These are phyloP conservation scores for Nectriaceae sp. DNA, from an alignment of 2,329 filamentous ascomycete genomes.

Conservation along the genomic window DNA sequence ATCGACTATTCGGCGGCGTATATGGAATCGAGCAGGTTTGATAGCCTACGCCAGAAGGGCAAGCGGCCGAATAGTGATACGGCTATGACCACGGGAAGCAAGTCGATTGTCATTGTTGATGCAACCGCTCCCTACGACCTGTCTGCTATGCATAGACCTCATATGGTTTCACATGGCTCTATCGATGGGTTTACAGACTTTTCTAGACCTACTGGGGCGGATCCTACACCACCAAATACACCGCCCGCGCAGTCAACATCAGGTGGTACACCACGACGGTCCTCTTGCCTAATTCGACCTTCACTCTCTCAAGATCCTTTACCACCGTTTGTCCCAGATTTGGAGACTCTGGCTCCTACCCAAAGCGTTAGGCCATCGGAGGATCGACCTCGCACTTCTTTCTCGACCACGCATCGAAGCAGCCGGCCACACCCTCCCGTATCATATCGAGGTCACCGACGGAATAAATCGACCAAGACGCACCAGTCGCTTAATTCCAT, in stretches of 20 bases:
- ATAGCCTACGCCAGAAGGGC: slow-evolving; percentile 34
- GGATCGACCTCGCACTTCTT: slow-evolving; percentile 35
- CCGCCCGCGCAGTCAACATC: slow-evolving; percentile 47
- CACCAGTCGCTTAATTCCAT: slow-evolving; percentile 52
- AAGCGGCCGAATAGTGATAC: slow-evolving; percentile 53
- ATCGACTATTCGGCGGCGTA: slow-evolving; percentile 47
- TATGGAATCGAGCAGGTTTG: slow-evolving; percentile 41
- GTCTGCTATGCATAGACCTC: slow-evolving; percentile 51
- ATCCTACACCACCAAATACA: slow-evolving; percentile 63
- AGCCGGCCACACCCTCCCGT: slow-evolving; percentile 30
- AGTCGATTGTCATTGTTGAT: slow-evolving; percentile 88
- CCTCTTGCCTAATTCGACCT: slow-evolving; percentile 50
- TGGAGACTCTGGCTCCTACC: slow-evolving; percentile 40
- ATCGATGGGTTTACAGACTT: slow-evolving; percentile 56
- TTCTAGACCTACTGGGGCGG: slow-evolving; percentile 49
- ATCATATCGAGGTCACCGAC: slow-evolving; percentile 40
- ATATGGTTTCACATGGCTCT: slow-evolving; percentile 47
- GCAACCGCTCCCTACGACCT: slow-evolving; percentile 56
- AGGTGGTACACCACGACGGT: slow-evolving; percentile 51
- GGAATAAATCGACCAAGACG: slow-evolving; percentile 51
- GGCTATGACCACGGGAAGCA: slow-evolving; percentile 75
- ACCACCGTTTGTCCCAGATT: slow-evolving; percentile 50
- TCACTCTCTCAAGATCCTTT: slow-evolving; percentile 42
- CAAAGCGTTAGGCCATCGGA: slow-evolving; percentile 31
- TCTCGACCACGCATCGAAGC: slow-evolving; percentile 27